phyloP scores from a whole-genome alignment of 2,329 filamentous ascomycete genomes.

The Arachnomyces sp. region DNA sequence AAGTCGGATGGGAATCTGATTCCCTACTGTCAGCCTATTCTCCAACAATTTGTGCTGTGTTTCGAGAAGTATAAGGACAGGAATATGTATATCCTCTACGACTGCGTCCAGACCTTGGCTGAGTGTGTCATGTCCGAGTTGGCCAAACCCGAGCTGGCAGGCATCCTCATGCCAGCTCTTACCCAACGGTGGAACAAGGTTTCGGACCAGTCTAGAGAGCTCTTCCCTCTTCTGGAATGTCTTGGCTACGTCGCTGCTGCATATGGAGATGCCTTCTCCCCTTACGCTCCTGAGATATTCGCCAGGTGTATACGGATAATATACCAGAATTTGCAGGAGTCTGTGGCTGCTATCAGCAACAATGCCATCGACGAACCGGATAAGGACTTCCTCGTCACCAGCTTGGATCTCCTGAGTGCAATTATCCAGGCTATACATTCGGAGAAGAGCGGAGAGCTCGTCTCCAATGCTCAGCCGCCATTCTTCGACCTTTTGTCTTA shows the following conservation, averaged over 20 bases:
- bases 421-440: conserved; percentile 82
- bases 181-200: conserved; percentile 83
- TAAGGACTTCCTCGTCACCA: conserved; percentile 95
- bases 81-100: conserved; percentile 98
- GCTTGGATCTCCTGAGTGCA: conserved; percentile 82
- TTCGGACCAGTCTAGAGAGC: conserved; percentile 77
- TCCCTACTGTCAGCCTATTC: conserved; percentile 81
- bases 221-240: conserved; percentile 93
- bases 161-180: conserved; percentile 84
- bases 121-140: conserved; percentile 80
- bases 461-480: conserved; percentile 64
- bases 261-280: conserved; percentile 70
- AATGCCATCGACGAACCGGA: conserved; percentile 67
- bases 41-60: conserved; percentile 84
- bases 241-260: conserved; percentile 88
- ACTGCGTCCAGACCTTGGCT: conserved; percentile 93
- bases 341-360: conserved; percentile 61
- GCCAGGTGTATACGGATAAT: conserved; percentile 82
- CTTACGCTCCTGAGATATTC: conserved; percentile 82
- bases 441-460: conserved; percentile 64
- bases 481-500: conserved; percentile 87
- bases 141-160: conserved; percentile 70
- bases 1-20: conserved; percentile 73
- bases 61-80: conserved; percentile 95
- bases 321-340: conserved; percentile 79